phyloP scores from a whole-genome alignment of 192 early-diverging fungal genomes.

The Chytriomyces hyalinus region DNA sequence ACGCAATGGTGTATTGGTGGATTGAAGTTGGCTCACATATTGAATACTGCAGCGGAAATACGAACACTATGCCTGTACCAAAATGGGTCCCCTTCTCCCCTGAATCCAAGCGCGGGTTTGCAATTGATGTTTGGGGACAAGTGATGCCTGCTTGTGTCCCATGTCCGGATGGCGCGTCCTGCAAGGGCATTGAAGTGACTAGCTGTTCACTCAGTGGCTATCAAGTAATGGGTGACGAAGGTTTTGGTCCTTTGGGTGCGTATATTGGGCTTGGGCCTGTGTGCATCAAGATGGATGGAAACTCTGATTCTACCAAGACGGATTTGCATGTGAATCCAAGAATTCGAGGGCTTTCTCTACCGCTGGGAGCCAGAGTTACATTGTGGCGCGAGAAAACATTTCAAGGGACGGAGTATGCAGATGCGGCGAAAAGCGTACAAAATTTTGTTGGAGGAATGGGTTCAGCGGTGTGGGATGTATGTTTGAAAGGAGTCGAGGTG shows the following conservation, averaged over 20 bases:
- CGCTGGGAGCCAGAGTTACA: background rate
- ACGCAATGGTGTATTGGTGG: conserved; percentile 12
- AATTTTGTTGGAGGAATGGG: background rate
- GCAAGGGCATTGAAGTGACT: conserved; percentile 10
- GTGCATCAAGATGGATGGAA: background rate
- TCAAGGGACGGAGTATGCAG: background rate
- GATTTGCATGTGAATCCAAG: background rate
- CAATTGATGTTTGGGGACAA: conserved; percentile 33
- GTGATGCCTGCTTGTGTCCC: conserved; percentile 16
- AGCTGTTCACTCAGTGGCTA: background rate
- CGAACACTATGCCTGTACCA: background rate
- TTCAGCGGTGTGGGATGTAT: background rate
- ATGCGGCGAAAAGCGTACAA: background rate
- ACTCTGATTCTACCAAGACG: background rate
- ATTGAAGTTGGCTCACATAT: background rate
- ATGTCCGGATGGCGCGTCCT: conserved; percentile 13
- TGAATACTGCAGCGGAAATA: conserved; percentile 11
- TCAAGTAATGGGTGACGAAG: conserved; percentile 24
- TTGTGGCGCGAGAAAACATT: background rate
- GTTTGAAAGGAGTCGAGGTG: background rate
- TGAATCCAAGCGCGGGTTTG: conserved; percentile 2
- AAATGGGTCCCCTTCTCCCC: conserved; percentile 4
- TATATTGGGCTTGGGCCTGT: conserved; percentile 8
- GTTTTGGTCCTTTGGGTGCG: conserved; percentile 18
- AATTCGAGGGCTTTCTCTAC: background rate